These are phyloP conservation scores for Paramecium caudatum DNA, from an alignment of 73 alveolate genomes.

Conservation along the genomic window DNA sequence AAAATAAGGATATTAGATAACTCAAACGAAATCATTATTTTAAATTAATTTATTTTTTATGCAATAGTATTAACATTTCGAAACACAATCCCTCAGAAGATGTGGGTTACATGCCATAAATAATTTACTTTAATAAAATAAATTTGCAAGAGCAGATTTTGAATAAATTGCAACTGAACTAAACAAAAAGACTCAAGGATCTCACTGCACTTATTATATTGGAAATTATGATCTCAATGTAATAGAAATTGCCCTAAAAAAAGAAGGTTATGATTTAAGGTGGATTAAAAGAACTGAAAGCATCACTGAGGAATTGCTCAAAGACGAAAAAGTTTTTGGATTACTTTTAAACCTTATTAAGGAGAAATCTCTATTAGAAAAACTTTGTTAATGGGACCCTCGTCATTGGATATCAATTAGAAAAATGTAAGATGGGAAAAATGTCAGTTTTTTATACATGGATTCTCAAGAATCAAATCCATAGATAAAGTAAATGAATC, in stretches of 20 bases:
- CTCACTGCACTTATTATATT: not conserved
- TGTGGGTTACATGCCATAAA: conserved; percentile 44
- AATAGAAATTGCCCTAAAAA: not conserved
- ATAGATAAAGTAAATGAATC: not conserved
- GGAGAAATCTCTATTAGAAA: not conserved
- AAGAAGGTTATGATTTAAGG: not conserved
- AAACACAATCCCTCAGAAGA: not conserved
- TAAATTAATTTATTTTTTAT: not conserved
- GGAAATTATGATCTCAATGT: conserved; percentile 53
- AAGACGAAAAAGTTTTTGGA: not conserved
- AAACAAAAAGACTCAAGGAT: not conserved
- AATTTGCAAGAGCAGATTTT: not conserved
- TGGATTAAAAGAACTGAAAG: not conserved
- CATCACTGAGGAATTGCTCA: not conserved
- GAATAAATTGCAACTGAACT: not conserved
- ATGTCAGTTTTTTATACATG: not conserved
- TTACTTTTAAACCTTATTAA: not conserved
- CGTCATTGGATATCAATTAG: conserved; percentile 27
- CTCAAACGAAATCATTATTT: conserved; percentile 54
- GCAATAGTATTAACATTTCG: no score
- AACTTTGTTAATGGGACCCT: conserved; percentile 15
- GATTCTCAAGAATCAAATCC: not conserved
- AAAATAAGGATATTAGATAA: conserved; percentile 6
- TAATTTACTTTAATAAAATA: not conserved
- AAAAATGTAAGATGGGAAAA: not conserved